A percentile compares a stretch with the other conserved stretches of the same genome.
Evolutionary conservation across 2,329 filamentous ascomycete species (phyloP).

Genomic region (Ascocoryne sarcoides): DNA sequence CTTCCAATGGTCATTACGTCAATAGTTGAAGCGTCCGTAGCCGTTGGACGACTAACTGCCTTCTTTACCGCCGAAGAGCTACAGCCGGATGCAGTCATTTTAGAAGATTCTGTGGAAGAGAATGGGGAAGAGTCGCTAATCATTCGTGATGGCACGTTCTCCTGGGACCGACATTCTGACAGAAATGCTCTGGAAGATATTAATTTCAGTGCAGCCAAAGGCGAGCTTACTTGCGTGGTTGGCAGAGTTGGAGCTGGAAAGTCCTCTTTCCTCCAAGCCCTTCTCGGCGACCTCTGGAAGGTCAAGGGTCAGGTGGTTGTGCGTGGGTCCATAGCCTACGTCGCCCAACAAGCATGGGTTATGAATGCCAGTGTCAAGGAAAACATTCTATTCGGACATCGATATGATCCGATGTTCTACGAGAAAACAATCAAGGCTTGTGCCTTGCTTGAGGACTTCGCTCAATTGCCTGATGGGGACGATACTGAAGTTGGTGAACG

Average conservation of each 20-base stretch:
- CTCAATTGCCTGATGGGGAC: slow-evolving; percentile 87
- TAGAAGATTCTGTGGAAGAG: slow-evolving; percentile 62
- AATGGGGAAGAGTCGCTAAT: slow-evolving; percentile 77
- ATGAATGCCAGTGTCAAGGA: slow-evolving; percentile 97
- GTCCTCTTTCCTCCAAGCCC: slow-evolving; percentile 79
- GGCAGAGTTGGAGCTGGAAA: slow-evolving; percentile 93
- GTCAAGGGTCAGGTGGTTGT: slow-evolving; percentile 74
- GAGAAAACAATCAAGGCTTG: slow-evolving; percentile 88
- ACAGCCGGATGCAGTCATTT: slow-evolving; percentile 70
- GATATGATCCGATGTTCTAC: slow-evolving; percentile 90
- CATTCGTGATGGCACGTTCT: slow-evolving; percentile 80
- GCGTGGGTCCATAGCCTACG: slow-evolving; percentile 78
- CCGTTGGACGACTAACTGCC: slow-evolving; percentile 73
- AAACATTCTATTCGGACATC: slow-evolving; percentile 94
- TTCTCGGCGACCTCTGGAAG: slow-evolving; percentile 91
- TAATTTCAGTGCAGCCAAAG: slow-evolving; percentile 81
- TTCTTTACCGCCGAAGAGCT: slow-evolving; percentile 86
- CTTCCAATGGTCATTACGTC: slow-evolving; percentile 97
- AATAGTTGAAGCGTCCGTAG: slow-evolving; percentile 92
- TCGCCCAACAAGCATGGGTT: slow-evolving; percentile 88
- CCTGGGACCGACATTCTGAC: slow-evolving; percentile 80
- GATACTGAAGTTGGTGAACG: slow-evolving; percentile 95
- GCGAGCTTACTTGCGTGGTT: slow-evolving; percentile 86
- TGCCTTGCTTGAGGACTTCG: slow-evolving; percentile 83
- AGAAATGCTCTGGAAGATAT: slow-evolving; percentile 70